Evolutionary conservation across 208 protist species (phyloP).

Genomic region (Porcisia hertigi): DNA sequence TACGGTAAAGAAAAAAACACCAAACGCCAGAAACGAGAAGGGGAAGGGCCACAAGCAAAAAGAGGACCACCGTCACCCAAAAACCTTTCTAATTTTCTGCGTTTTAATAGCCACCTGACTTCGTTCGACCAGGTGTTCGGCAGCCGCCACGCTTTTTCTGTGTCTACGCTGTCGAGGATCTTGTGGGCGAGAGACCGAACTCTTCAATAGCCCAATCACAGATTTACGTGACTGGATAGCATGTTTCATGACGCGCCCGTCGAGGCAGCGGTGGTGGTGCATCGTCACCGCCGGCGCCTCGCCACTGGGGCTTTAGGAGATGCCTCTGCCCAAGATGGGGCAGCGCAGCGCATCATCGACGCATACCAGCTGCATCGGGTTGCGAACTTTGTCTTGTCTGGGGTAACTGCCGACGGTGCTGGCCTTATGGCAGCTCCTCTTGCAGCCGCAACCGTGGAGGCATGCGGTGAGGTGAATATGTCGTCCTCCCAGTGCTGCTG

Average conservation of each 20-base stretch:
- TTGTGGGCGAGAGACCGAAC: not conserved
- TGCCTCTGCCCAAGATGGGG: not conserved
- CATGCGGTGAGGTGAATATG: not conserved
- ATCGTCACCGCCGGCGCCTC: conserved; percentile 29
- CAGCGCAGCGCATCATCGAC: conserved; percentile 12
- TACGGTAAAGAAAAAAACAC: no score
- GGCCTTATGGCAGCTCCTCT: not conserved
- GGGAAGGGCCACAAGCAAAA: no score
- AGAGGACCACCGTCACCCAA: not conserved
- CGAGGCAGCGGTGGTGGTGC: conserved; percentile 47
- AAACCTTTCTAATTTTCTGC: not conserved
- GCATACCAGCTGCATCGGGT: conserved; percentile 35
- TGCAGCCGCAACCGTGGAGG: not conserved
- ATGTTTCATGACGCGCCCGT: conserved; percentile 85
- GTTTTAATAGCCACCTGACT: not conserved
- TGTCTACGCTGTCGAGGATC: no score
- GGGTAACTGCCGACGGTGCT: not conserved
- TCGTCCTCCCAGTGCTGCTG: not conserved
- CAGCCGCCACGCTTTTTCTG: not conserved
- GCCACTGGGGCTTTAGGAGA: not conserved
- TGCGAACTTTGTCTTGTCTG: conserved; percentile 27
- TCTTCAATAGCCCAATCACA: not conserved
- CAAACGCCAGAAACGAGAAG: no score
- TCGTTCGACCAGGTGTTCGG: not conserved
- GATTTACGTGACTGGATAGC: not conserved